phyloP scores from a whole-genome alignment of 306 rosid species.

The Crataegus laevigata region DNA sequence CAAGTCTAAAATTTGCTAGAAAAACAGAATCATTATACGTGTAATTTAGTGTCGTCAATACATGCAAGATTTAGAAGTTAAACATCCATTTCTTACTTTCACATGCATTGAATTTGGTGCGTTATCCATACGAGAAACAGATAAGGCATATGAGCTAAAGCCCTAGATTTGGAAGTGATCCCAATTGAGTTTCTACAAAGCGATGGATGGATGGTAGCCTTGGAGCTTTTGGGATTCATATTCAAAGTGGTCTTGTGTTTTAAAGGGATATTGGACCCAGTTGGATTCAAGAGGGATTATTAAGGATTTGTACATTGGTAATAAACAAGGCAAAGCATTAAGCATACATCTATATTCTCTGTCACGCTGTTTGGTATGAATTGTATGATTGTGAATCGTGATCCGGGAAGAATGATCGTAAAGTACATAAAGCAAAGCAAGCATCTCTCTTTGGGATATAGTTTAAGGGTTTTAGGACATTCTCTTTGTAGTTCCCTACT shows the following conservation, averaged over 20 bases:
- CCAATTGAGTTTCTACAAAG: not conserved
- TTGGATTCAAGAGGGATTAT: not conserved
- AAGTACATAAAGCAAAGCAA: slow-evolving; percentile 40
- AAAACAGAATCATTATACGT: no score
- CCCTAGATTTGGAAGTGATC: not conserved
- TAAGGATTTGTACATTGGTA: not conserved
- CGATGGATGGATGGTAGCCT: not conserved
- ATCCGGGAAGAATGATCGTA: slow-evolving; percentile 32
- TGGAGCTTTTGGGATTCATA: not conserved
- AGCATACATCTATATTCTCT: slow-evolving; percentile 43
- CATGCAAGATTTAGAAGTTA: not conserved
- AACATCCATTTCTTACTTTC: not conserved
- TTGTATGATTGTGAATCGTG: slow-evolving; percentile 38
- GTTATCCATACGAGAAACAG: no score
- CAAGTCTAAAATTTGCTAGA: no score
- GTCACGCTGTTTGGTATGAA: slow-evolving; percentile 11
- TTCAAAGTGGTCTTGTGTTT: not conserved
- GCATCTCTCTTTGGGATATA: slow-evolving; percentile 53
- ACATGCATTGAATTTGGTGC: not conserved
- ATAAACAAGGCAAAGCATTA: slow-evolving; percentile 44
- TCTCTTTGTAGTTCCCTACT: slow-evolving; percentile 54
- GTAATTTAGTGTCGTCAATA: not conserved
- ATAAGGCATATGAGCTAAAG: no score
- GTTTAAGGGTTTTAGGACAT: slow-evolving; percentile 54
- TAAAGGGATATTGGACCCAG: not conserved